Base-by-base conservation (phyloP, 2,329 filamentous ascomycete species). In the Colletotrichum cereale region DNA sequence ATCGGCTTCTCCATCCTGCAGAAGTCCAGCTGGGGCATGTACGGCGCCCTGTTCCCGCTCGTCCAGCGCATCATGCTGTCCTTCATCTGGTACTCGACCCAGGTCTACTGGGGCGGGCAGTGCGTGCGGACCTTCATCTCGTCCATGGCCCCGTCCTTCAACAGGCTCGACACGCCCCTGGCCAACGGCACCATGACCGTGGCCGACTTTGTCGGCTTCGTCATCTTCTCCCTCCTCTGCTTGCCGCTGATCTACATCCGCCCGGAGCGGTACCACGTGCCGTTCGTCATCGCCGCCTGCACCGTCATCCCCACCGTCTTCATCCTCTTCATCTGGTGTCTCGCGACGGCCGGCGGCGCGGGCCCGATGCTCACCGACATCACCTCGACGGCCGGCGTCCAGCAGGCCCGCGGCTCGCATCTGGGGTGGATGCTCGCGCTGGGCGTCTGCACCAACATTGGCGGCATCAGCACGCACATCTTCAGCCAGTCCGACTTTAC, bases 401-500 rank as follows among this genome's bases (percentile, higher is more conserved):
- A 68, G 58, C 75, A 75, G 29, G 75, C 73, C 10, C 67, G 42
- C 12, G 73, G 75, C 8, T 31, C 67, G 3, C 63, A 66, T 34
- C 72, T 77, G 8, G 76, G 72, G 4, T 78, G 77, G 77, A 76
- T 76, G 14, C 75, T 78, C 8, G 73, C 78, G n/a, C 66, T 76
- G 11, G 78, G 75, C 5, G 67, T 80, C 21, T 76, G 75, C 29
- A 75, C 79, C 0, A 78, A 77, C 38, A 78, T 79, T 3, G 76
- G 77, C 21, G 74, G 77, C 44, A 79, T 79, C 12, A 75, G 75
- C 3, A 76, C 76, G 2, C 75, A 78, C 62, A 77, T 78, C 73
- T 78, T 75, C 73, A 74, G 73, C 16, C 78, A 79, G 71, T 77
- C 76, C 14, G 78, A 79, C 66, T 79, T 78, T 60, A 78, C 77